Base-by-base conservation (phyloP, 257 asterid genomes). In the Rauvolfia tetraphylla region DNA sequence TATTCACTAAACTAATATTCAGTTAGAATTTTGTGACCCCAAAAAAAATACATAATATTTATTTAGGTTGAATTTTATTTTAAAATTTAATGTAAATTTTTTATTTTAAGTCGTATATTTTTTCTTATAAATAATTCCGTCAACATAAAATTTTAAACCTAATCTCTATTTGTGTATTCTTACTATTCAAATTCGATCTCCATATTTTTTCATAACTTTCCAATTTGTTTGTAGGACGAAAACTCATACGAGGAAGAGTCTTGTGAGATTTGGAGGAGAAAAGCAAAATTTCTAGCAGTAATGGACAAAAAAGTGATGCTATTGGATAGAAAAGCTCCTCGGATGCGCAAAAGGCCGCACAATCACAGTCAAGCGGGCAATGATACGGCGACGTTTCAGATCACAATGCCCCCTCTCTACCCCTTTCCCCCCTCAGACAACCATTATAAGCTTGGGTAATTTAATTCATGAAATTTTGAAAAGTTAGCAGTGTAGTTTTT, bases 341-440 rank as follows among this genome's bases (percentile, higher is more conserved):
- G n/a, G 51, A 0, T 68, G 29, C 75, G 83, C 29, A 76, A 74
- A 31, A 76, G 84, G 48, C 72, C 73, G 33, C 78, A 71, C 72
- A n/a, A 41, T 44, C 71, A 51, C 25, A 63, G 38, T 36, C 71
- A 39, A 15, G 48, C 11, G 8, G 34, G 63, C 75, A 75, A 61
- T 25, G 23, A 46, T 18, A 27, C 63, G 23, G 22, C 75, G 13
- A 14, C 76, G 11, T 15, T 72, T 20, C 6, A 4, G 2, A 5
- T 29, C 58, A 51, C 48, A 42, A 41, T 49, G 31, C 17, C 79
- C 2, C 75, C 78, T 23, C 44, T 22, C 41, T 41, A 25, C 22
- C 68, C 51, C 71, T 61, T 42, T 36, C 77, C 76, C 7, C 54
- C 38, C 13, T 53, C 74, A 27, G 13, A 22, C 1, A 31, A 65